These are phyloP conservation scores for Phellopilus nigrolimitatus DNA, from an alignment of 1,284 basidiomycete species.

Conservation along the genomic window DNA sequence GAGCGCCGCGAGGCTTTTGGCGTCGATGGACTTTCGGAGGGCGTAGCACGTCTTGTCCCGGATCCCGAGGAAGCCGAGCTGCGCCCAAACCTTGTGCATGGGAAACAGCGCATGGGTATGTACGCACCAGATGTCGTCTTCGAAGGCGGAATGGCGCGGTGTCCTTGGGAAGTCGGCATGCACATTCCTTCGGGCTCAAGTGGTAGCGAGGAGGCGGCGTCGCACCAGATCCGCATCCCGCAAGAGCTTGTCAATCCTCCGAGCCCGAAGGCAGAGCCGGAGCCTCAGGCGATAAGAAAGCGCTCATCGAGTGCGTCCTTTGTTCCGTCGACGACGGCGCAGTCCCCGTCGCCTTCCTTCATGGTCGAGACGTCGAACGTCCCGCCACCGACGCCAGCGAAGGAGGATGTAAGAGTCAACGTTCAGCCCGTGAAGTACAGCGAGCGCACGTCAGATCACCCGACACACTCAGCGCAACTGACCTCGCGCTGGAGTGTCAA, in stretches of 20 bases:
- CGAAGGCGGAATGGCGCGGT: slow-evolving; percentile 78
- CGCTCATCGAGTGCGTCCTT: slow-evolving; percentile 18
- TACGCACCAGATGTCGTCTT: slow-evolving; percentile 68
- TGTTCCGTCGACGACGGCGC: slow-evolving; percentile 8
- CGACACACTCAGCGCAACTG: not conserved
- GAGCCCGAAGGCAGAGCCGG: slow-evolving; percentile 1
- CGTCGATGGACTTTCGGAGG: slow-evolving; percentile 16
- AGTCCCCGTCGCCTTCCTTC: slow-evolving; percentile 15
- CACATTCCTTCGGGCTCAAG: slow-evolving; percentile 20
- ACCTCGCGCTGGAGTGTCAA: slow-evolving; percentile 17
- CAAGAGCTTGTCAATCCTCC: slow-evolving; percentile 10
- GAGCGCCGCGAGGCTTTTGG: slow-evolving; percentile 19
- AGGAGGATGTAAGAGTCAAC: slow-evolving; percentile 11
- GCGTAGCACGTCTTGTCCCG: slow-evolving; percentile 13
- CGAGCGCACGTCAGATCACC: not conserved
- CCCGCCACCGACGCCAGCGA: slow-evolving; percentile 14
- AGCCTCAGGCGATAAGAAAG: not conserved
- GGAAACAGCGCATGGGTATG: slow-evolving; percentile 18
- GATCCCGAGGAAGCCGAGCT: slow-evolving; percentile 12
- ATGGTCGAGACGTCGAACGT: slow-evolving; percentile 15
- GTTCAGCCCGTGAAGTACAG: slow-evolving; percentile 11
- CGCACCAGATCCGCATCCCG: slow-evolving; percentile 15
- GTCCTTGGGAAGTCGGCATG: slow-evolving; percentile 73
- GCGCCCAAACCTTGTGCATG: slow-evolving; percentile 2
- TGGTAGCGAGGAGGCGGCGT: slow-evolving; percentile 11